Evolutionary conservation across 169 alveolate genomes (phyloP).

Genomic region (Theileria luwenshuni): DNA sequence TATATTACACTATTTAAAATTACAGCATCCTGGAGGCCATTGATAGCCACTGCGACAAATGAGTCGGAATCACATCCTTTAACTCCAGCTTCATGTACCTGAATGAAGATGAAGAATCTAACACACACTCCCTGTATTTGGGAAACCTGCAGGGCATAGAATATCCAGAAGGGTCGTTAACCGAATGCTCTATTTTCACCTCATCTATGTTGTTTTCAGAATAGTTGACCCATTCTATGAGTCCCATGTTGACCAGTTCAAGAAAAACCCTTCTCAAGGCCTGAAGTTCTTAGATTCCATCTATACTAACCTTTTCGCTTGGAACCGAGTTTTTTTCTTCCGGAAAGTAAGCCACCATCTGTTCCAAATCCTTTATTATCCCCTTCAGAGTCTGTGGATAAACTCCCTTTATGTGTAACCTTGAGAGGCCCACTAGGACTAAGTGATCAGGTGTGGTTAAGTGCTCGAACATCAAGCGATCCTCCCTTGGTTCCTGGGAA

Average conservation of each 20-base stretch:
- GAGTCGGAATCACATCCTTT: conserved; percentile 40
- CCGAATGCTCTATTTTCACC: neutral
- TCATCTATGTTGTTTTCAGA: conserved; percentile 34
- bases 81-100: conserved; percentile 58
- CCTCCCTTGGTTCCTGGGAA: neutral
- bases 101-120: neutral
- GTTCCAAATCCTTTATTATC: conserved; percentile 39
- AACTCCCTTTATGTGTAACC: conserved; percentile 54
- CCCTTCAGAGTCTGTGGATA: conserved; percentile 43
- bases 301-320: conserved; percentile 23
- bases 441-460: conserved; percentile 51
- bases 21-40: conserved; percentile 45
- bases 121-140: conserved; percentile 36
- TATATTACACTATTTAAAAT: neutral
- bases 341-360: conserved; percentile 38
- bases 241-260: conserved; percentile 40
- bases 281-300: conserved; percentile 2
- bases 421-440: conserved; percentile 36
- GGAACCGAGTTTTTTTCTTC: conserved; percentile 37
- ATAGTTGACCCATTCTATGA: conserved; percentile 61
- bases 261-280: conserved; percentile 46
- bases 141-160: conserved; percentile 63
- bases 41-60: conserved; percentile 53
- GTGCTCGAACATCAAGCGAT: conserved; percentile 22
- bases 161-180: conserved; percentile 40